phyloP scores from a whole-genome alignment of 441 rosid genomes.

The Aquilaria agallochum region DNA sequence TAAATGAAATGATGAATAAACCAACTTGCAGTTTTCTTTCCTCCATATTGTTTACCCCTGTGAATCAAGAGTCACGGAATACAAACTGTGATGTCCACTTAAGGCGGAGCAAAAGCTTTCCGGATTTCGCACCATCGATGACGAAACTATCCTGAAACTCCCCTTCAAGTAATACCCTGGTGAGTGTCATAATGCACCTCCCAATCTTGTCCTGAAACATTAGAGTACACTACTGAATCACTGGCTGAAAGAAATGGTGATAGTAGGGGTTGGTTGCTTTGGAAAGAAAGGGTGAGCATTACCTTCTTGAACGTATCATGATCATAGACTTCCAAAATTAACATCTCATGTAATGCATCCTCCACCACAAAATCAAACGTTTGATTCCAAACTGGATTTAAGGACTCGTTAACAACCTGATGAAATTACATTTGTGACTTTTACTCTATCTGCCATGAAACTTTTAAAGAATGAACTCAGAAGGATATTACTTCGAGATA shows the following conservation, averaged over 20 bases:
- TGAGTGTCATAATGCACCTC: constrained; percentile 78
- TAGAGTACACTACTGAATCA: background rate
- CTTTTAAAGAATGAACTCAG: background rate
- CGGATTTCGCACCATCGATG: constrained; percentile 64
- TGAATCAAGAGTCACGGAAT: constrained; percentile 42
- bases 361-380: constrained; percentile 79
- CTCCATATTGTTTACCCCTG: background rate
- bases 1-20: too few relatives aligned
- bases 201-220: constrained; percentile 75
- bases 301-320: constrained; percentile 89
- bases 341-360: constrained; percentile 75
- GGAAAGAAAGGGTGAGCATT: constrained; percentile 9
- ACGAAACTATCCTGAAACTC: constrained; percentile 56
- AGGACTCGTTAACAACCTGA: constrained; percentile 57
- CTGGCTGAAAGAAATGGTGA: background rate
- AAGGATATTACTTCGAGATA: background rate
- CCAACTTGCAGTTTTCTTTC: too few relatives aligned
- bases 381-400: constrained; percentile 86
- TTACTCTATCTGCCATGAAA: too few relatives aligned
- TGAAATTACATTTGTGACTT: constrained; percentile 1
- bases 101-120: constrained; percentile 57
- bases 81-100: constrained; percentile 79
- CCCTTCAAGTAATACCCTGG: constrained; percentile 80
- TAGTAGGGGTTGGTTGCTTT: too few relatives aligned
- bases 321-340: constrained; percentile 68